Conservation (phyloP, 257 asterid species). For the Rhazya stricta region DNA sequence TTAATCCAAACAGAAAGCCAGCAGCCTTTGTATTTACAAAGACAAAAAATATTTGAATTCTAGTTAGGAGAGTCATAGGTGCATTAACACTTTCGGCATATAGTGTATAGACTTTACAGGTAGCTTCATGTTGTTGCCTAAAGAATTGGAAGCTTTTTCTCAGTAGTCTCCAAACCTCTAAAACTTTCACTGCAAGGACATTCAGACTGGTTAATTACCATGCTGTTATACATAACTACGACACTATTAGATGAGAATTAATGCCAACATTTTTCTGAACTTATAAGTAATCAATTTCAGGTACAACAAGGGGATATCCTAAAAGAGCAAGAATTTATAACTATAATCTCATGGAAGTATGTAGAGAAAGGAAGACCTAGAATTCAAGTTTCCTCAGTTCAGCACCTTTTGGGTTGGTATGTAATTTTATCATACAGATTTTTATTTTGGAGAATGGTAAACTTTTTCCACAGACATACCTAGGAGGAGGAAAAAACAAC, state of each 20-base stretch:
- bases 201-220: neutral
- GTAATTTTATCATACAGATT: neutral
- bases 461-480: neutral
- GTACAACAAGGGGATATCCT: neutral
- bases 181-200: neutral
- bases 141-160: constrained; percentile 6
- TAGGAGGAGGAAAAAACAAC: neutral
- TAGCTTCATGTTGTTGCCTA: neutral
- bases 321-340: neutral
- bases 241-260: neutral
- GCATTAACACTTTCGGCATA: neutral
- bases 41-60: neutral
- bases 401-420: neutral
- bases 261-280: neutral
- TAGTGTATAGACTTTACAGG: neutral
- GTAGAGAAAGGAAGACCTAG: neutral
- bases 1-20: neutral
- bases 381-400: neutral
- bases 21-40: neutral
- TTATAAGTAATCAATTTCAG: neutral
- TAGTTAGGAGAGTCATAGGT: neutral
- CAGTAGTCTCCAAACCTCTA: neutral
- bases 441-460: neutral
- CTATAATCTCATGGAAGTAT: neutral
- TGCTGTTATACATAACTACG: neutral